Evolutionary conservation across 441 rosid species (phyloP), one percentile per base, ranked within the genome.

Genomic region (Corymbia citriodora): DNA sequence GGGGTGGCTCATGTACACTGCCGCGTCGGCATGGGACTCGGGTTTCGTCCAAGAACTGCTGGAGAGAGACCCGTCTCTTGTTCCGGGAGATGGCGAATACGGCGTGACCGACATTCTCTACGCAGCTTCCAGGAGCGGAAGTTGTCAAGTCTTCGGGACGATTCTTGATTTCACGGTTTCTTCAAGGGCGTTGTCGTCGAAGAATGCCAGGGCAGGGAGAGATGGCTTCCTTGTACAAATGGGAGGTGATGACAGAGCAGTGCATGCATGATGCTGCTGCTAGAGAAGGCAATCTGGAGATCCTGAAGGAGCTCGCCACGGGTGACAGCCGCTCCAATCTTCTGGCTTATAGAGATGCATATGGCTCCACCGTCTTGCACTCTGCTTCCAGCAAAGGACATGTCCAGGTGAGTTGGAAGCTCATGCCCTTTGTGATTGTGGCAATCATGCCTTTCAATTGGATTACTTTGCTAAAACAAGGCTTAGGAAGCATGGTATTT

Each of bases 291-390:
- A 55, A 87, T 40, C 23, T 87, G 49, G 49, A 87, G 48, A 87
- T 87, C 63, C 88, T 87, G 50, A 87, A 52, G 65, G 50, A 87
- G 88, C 65, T 87, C 8, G 14, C 33, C 0, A 18, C 9, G 1
- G 16, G 17, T 6, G 15, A 27, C 50, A 8, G 0, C 2, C 10
- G 29, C 40, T 3, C 25, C 29, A 11, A 87, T n/a, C 49, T 53
- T 40, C 29, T 52, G 88, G 19, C 88, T 17, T 87, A 87, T 55
- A 21, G 50, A 87, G 88, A 55, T 10, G 65, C 45, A 12, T 2
- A 53, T 57, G 88, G 88, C 27, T 87, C 88, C 29, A 53, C 65
- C 16, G 18, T 54, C 88, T 87, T 87, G 65, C 88, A 55, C 55
- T 53, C 88, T 86, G 88, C 61, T 0, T 61, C 88, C 25, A 8